Percentiles rank a stretch among this genome's conserved stretches.
phyloP scores from a whole-genome alignment of 2,329 filamentous ascomycete genomes.

The Aspergillus sp. region DNA sequence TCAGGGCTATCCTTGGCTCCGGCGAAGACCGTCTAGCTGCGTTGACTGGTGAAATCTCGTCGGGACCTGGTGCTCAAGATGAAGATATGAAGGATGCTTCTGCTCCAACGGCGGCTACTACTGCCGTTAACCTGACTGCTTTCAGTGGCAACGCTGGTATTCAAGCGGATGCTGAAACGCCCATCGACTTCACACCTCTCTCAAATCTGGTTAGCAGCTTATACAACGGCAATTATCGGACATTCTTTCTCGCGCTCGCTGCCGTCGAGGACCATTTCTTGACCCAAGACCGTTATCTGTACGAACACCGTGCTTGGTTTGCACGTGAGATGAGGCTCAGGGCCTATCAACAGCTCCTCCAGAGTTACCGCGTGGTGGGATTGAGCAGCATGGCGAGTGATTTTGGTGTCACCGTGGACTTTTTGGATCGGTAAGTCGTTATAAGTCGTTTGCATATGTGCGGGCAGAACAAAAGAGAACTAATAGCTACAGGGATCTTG shows the following conservation, averaged over 20 bases:
- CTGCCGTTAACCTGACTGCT: conserved; percentile 84
- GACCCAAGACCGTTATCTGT: conserved; percentile 88
- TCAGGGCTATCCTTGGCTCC: conserved; percentile 92
- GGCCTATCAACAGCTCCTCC: conserved; percentile 93
- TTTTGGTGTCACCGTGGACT: conserved; percentile 96
- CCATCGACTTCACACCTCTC: conserved; percentile 85
- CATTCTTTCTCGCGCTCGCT: conserved; percentile 87
- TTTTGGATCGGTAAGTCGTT: conserved; percentile 76
- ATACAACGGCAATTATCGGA: conserved; percentile 91
- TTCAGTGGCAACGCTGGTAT: conserved; percentile 65
- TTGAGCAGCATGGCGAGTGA: conserved; percentile 95
- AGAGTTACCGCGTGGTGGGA: conserved; percentile 97
- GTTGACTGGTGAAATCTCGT: conserved; percentile 74
- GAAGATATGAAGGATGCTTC: conserved; percentile 70
- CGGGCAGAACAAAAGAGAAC: background rate
- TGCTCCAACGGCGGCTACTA: conserved; percentile 54
- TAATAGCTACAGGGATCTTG: conserved; percentile 68
- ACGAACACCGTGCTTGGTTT: conserved; percentile 96
- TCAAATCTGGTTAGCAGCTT: conserved; percentile 85
- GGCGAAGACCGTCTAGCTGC: conserved; percentile 84
- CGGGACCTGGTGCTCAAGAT: conserved; percentile 74
- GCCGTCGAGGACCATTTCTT: conserved; percentile 92
- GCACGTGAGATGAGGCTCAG: conserved; percentile 97
- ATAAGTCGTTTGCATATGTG: conserved; percentile 51
- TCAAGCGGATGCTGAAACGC: conserved; percentile 73